Base-by-base conservation (phyloP, 495 filamentous ascomycete genomes). In the Tuber indicum region DNA sequence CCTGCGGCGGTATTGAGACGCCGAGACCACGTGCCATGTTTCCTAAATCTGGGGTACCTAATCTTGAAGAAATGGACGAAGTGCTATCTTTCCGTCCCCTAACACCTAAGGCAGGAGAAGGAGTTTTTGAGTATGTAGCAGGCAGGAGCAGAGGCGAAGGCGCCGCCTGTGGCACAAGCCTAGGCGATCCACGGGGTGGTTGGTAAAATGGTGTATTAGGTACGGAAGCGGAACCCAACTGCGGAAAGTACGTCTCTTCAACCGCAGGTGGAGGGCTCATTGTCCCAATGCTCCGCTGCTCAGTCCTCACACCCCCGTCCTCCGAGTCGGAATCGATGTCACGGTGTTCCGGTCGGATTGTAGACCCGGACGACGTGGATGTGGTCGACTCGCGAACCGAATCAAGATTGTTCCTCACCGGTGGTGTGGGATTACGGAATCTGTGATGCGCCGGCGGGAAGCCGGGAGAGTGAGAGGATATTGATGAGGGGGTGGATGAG, bases 401-500 rank as follows among this genome's bases (percentile, higher is more conserved):
- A 74, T 91, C 86, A 71, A 93, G 89, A 76, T 87, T 86, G 76
- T 87, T 89, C 69, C 87, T 87, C 74, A 86, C 84, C 81, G 88
- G 87, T 84, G 88, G 86, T 76, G 89, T 86, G 42, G 89, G 91
- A 43, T 93, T 86, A 32, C 92, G 91, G 78, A 91, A 86, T 74
- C 88, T 91, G 77, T 89, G 87, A 32, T 92, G 89, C 46, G 90
- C 85, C 42, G 87, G 86, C 66, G 84, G 86, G 76, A 92, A 88
- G 1, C 93, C 92, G 17, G 96, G 94, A 49, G 96, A 99, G 83
- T 96, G 92, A n/a, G 96, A 98, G 12, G 94, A 97, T 82, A 94
- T 89, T 12, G 96, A 97, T n/a, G 94, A 97, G 1, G 96, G 94
- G 3, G 96, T 98, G 16, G 96, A 97, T 66, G 93, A 91, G 80